Evolutionary conservation across 2,329 filamentous ascomycete species (phyloP).

Genomic region (Neonectria hederae): DNA sequence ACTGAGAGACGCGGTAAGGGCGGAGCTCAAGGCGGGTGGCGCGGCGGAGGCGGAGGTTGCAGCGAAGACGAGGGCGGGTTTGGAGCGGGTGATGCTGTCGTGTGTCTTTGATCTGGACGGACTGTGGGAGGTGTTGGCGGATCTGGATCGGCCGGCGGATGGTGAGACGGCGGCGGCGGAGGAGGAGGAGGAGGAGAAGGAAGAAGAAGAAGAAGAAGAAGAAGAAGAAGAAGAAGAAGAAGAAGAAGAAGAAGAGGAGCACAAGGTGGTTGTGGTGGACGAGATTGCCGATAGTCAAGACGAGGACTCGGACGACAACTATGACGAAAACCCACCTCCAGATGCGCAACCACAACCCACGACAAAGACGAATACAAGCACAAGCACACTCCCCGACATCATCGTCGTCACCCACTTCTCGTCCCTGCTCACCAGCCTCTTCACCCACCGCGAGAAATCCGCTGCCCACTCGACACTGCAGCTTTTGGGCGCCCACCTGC

Average conservation of each 20-base stretch:
- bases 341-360: background rate
- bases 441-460: conserved; percentile 57
- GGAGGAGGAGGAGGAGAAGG: background rate
- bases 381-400: conserved; percentile 50
- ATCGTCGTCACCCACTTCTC: conserved; percentile 67
- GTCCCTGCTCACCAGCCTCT: conserved; percentile 60
- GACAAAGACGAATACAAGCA: background rate
- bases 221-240: background rate
- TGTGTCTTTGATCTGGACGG: conserved; percentile 69
- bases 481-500: conserved; percentile 58
- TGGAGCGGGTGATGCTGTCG: conserved; percentile 63
- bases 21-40: conserved; percentile 44
- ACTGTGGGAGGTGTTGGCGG: conserved; percentile 64
- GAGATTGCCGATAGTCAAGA: conserved; percentile 50
- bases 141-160: conserved; percentile 53
- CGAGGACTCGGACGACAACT: conserved; percentile 40
- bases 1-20: conserved; percentile 53
- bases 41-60: conserved; percentile 28
- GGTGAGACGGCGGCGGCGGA: conserved; percentile 53
- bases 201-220: background rate
- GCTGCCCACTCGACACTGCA: conserved; percentile 60
- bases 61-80: conserved; percentile 45
- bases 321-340: conserved; percentile 13
- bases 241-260: background rate
- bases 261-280: conserved; percentile 8